phyloP scores from a whole-genome alignment of 2,329 filamentous ascomycete species.

The Camptophora hylomeconis region DNA sequence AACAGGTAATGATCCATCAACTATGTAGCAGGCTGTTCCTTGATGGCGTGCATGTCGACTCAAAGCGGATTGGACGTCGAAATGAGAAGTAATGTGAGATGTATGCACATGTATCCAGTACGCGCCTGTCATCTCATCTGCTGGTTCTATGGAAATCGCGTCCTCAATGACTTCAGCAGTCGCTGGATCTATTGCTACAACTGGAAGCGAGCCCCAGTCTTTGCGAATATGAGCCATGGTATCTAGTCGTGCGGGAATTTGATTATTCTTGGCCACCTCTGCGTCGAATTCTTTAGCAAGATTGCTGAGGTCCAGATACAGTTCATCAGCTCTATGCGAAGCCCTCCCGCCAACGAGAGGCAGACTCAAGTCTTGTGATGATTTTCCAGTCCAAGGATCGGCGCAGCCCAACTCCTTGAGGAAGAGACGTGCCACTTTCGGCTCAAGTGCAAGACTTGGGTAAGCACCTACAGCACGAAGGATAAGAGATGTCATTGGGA shows the following conservation, averaged over 20 bases:
- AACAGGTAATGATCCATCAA: too few species aligned
- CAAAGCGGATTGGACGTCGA: too few species aligned
- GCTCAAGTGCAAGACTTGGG: conserved; percentile 25
- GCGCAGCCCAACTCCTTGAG: conserved; percentile 50
- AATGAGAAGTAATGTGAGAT: conserved; percentile 51
- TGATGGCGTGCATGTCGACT: conserved; percentile 43
- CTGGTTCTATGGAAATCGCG: conserved; percentile 43
- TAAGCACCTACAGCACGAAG: conserved; percentile 46
- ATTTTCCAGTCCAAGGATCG: conserved; percentile 47
- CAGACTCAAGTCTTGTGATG: too few species aligned
- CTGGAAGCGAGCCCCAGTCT: conserved; percentile 43
- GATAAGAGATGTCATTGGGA: conserved; percentile 37
- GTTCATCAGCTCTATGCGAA: too few species aligned
- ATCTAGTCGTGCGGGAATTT: conserved; percentile 26
- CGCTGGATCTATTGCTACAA: conserved; percentile 47
- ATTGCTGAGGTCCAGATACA: too few species aligned
- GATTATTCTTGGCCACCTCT: too few species aligned
- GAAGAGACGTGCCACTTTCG: conserved; percentile 34
- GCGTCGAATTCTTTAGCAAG: too few species aligned
- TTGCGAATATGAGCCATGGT: conserved; percentile 42
- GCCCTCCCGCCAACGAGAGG: conserved; percentile 40
- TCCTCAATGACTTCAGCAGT: conserved; percentile 49
- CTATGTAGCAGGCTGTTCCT: conserved; percentile 40
- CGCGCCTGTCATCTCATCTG: conserved; percentile 25
- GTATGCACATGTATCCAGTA: conserved; percentile 52